These are phyloP conservation scores for Trichoderma sp. DNA, from an alignment of 2,329 filamentous ascomycete genomes.

Conservation along the genomic window DNA sequence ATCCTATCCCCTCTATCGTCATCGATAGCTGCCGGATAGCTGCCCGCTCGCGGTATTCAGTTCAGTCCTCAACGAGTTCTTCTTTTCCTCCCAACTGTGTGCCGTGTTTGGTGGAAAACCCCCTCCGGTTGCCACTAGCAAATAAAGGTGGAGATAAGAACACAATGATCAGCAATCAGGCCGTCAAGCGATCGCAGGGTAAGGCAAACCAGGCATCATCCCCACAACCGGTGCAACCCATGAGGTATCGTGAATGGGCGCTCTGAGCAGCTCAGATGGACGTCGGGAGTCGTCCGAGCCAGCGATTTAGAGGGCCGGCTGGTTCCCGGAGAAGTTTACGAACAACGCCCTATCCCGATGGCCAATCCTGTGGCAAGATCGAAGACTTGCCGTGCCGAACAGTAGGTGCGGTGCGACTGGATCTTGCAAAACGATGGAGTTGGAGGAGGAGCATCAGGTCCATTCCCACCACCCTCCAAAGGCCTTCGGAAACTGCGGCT, in stretches of 20 bases:
- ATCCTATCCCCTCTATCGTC: not conserved
- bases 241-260: not conserved
- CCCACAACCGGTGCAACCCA: slow-evolving; percentile 4
- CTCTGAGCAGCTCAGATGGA: not conserved
- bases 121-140: not conserved
- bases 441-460: not conserved
- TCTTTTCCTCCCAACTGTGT: not conserved
- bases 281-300: slow-evolving; percentile 11
- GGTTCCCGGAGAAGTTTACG: not conserved
- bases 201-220: not conserved
- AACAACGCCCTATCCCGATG: not conserved
- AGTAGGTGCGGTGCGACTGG: slow-evolving; percentile 10
- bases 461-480: slow-evolving; percentile 3
- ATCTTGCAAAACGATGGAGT: slow-evolving; percentile 4
- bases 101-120: not conserved
- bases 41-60: not conserved
- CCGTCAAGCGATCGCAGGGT: slow-evolving; percentile 13
- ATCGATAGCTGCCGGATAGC: not conserved
- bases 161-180: slow-evolving; percentile 1
- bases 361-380: slow-evolving; percentile 12
- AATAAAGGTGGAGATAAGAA: slow-evolving; percentile 11
- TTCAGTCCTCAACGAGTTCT: not conserved
- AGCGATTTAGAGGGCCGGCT: not conserved
- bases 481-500: slow-evolving; percentile 16
- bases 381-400: slow-evolving; percentile 10